Conservation (phyloP, 208 protist genomes). For the Wallacemonas collosoma region DNA sequence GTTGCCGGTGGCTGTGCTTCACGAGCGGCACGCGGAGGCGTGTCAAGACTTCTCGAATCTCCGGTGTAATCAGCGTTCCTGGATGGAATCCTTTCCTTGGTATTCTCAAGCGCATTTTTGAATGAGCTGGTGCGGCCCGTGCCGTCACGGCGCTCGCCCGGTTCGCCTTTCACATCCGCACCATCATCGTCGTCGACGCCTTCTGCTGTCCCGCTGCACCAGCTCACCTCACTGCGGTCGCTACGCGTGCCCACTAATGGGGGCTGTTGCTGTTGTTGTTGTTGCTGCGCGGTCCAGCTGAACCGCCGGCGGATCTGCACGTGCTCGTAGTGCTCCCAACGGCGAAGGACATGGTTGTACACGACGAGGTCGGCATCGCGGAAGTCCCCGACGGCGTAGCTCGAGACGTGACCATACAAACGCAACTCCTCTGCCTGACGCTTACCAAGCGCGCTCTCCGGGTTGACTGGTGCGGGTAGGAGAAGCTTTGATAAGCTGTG, state of each 20-base stretch:
- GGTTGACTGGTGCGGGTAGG: slow-evolving; percentile 6
- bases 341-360: slow-evolving; percentile 36
- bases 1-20: slow-evolving; percentile 17
- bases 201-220: too few relatives aligned
- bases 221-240: neutral
- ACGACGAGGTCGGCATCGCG: slow-evolving; percentile 55
- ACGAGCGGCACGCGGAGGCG: neutral
- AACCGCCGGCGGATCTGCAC: slow-evolving; percentile 42
- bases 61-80: too few relatives aligned
- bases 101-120: too few relatives aligned
- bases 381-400: slow-evolving; percentile 53
- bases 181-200: too few relatives aligned
- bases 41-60: neutral
- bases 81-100: too few relatives aligned
- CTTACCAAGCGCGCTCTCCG: slow-evolving; percentile 19
- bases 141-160: too few relatives aligned
- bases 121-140: too few relatives aligned
- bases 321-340: slow-evolving; percentile 59
- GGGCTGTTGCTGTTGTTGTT: slow-evolving; percentile 25
- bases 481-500: slow-evolving; percentile 43
- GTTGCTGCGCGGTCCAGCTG: slow-evolving; percentile 17
- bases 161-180: too few relatives aligned
- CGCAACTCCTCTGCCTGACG: slow-evolving; percentile 28
- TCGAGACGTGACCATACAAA: slow-evolving; percentile 32
- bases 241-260: neutral